Conservation (phyloP, 2,329 filamentous ascomycete genomes). For the Pseudogymnoascus sp. region DNA sequence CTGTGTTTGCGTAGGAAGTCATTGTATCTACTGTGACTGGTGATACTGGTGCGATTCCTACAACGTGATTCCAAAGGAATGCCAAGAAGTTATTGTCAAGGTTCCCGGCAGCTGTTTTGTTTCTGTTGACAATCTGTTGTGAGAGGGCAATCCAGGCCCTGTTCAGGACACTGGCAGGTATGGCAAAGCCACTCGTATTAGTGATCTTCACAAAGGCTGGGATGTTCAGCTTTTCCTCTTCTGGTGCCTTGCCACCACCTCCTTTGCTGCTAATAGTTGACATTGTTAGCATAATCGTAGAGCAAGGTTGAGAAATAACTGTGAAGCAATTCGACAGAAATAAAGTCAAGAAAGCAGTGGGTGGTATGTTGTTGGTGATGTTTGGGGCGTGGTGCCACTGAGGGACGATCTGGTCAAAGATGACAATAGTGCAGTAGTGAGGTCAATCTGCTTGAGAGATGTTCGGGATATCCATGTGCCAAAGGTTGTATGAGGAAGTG, state of each 20-base stretch:
- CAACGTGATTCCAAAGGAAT: background rate
- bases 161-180: background rate
- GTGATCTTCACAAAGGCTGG: background rate
- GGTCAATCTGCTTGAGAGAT: background rate
- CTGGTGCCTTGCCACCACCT: background rate
- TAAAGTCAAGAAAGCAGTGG: background rate
- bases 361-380: background rate
- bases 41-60: background rate
- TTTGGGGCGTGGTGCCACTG: background rate
- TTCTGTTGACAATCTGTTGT: background rate
- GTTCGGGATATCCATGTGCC: background rate
- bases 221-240: background rate
- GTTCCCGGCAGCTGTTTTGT: background rate
- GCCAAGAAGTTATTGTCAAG: background rate
- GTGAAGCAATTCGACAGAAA: background rate
- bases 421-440: background rate
- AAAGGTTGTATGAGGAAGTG: background rate
- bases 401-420: background rate
- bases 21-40: background rate
- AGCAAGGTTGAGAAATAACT: background rate
- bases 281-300: background rate
- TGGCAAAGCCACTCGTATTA: background rate
- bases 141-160: background rate
- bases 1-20: background rate
- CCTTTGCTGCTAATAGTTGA: background rate